Evolutionary conservation across 164 flowering plant genomes (phyloP), one percentile per base, ranked within the genome.

Genomic region (Magnolia changhungtana): DNA sequence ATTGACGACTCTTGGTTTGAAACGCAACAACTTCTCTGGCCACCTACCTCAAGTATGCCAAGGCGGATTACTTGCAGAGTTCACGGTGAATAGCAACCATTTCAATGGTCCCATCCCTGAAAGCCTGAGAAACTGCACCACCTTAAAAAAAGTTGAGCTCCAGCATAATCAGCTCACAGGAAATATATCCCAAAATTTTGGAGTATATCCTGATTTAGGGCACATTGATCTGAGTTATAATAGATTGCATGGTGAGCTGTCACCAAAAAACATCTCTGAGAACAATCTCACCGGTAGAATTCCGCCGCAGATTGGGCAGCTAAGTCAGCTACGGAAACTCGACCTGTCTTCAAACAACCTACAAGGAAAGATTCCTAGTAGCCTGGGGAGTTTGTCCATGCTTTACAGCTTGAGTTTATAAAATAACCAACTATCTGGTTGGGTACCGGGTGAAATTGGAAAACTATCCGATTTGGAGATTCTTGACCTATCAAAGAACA

Each of bases 161-260:
- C 91, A 89, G 67, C 75, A 77, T 50, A 90, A 90, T 80, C 77
- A 75, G 1, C 83, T 92, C 69, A 81, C 78, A 4, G 90, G 90
- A 52, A 70, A 82, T 71, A 72, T 86, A 66, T 74, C 86, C 0
- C 72, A 82, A 9, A 81, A 81, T 45, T 84, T 86, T 67, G 87
- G 86, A 23, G 77, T 61, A 8, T 77, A 81, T 71, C 84, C 83
- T 11, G 11, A 18, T 18, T 80, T 86, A 8, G 20, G 2, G 2
- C 81, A 69, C 58, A 55, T 86, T 27, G 19, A 74, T 45, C 72
- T 85, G 7, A 76, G 79, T 19, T 69, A 61, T 49, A 85, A 85
- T 69, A 80, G 78, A 37, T 75, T 85, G 3, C 65, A 23, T 11
- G 88, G 86, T 7, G 63, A 69, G 59, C 66, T 85, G 23, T 83